phyloP scores from a whole-genome alignment of 805 yeast species.

The Yarrowia sp. region DNA sequence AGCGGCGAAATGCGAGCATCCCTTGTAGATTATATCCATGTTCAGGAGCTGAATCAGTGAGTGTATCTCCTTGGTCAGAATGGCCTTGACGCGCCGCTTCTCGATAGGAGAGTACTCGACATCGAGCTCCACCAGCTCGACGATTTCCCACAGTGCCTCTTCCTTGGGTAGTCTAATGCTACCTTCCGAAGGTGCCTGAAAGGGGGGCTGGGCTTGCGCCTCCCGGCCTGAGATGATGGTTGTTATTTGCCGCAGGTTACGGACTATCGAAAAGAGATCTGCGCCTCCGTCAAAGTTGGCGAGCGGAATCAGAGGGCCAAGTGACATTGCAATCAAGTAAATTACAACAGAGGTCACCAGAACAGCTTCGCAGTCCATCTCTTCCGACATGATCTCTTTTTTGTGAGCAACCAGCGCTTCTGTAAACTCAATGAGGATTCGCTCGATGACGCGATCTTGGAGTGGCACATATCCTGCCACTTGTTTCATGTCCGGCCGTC shows the following conservation, averaged over 20 bases:
- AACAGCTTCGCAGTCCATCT: not conserved
- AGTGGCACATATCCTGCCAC: slow-evolving; percentile 11
- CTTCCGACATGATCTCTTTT: not conserved
- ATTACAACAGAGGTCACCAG: not conserved
- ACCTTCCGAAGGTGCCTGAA: not conserved
- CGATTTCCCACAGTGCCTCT: slow-evolving; percentile 12
- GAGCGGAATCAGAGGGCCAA: not conserved
- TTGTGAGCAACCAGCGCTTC: not conserved
- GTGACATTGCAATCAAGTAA: slow-evolving; percentile 4
- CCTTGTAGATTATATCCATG: not conserved
- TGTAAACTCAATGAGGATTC: not conserved
- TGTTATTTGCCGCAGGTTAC: not conserved
- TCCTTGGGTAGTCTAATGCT: not conserved
- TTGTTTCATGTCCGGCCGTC: not conserved
- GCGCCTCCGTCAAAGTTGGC: slow-evolving; percentile 1
- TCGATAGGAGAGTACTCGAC: not conserved
- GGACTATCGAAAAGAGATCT: not conserved
- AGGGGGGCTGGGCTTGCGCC: not conserved
- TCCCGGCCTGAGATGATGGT: not conserved
- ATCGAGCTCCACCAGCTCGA: slow-evolving; percentile 1
- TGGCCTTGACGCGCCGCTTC: not conserved
- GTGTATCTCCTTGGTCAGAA: slow-evolving; percentile 8
- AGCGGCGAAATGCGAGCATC: slow-evolving; percentile 4
- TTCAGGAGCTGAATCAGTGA: not conserved
- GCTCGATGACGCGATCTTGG: not conserved